Base-by-base conservation (phyloP, 2,329 filamentous ascomycete species). In the Microsporum audouinii region DNA sequence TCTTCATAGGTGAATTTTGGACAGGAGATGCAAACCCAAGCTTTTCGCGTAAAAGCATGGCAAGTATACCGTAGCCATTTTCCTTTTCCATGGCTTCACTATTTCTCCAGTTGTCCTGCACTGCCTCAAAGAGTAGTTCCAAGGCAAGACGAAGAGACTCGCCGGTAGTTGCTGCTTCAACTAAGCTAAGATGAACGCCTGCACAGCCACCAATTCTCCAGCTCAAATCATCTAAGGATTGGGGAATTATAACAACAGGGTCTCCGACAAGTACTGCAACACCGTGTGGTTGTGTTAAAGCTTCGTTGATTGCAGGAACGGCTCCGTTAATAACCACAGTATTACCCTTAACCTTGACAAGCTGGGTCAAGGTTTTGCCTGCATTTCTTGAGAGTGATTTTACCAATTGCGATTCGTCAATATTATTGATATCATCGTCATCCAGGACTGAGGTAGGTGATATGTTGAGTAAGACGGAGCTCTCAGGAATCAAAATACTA, bases 21-120 rank as follows among this genome's bases (percentile, higher is more conserved):
- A 65, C 67, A 14, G 66, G 67, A 17, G 67, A 61, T 1, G 69
- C 65, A 62, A 72, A 70, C 27, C 73, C 76, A 57, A 96, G 79
- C 71, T 96, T 96, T 60, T 89, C 88, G 60, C 90, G 86, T 29
- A 99, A 76, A 17, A 97, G 80, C 73, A 91, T 85, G 45, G 88
- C 88, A 58, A 99, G 77, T 39, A 97, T 88, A 31, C 89, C 88
- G 71, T 96, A 99, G 0, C 92, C 95, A 66, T 95, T 94, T 63
- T 95, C 91, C 68, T 89, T 86, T 73, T 99, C 94, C 88, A 99
- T 96, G 31, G 94, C 91, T 72, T 99, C 95, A 66, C 94, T 97
- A 66, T 97, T 97, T 65, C 94, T 84, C 94, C 95, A 99, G 71
- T 88, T 97, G 65, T 88, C 87, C 66, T 88, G 87, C 57, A 96